A percentile compares a stretch with the other conserved stretches of the same genome.
Conservation (phyloP, 2,329 filamentous ascomycete species). For the Venturia carpophila region DNA sequence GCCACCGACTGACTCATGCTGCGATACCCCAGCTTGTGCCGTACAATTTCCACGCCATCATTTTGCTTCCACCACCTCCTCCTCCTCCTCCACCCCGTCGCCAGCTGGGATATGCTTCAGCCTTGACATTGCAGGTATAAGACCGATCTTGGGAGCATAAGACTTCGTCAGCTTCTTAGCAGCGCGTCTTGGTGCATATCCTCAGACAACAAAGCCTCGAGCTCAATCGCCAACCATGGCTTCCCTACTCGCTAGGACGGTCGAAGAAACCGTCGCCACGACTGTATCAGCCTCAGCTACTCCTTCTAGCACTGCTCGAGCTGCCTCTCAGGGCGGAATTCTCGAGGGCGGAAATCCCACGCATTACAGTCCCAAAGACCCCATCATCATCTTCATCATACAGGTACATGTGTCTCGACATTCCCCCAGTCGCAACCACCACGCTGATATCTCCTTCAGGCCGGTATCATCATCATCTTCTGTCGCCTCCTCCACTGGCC, state of each 20-base stretch:
- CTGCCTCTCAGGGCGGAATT: conserved; percentile 56
- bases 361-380: conserved; percentile 60
- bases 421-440: neutral
- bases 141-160: no score
- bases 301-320: conserved; percentile 24
- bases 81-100: neutral
- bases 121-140: no score
- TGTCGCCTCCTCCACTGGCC: conserved; percentile 69
- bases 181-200: neutral
- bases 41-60: no score
- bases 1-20: no score
- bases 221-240: conserved; percentile 12
- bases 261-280: neutral
- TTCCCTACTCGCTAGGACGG: conserved; percentile 12
- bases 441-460: conserved; percentile 36
- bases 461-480: conserved; percentile 65
- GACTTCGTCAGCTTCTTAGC: no score
- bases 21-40: no score
- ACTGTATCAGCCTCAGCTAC: conserved; percentile 5
- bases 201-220: neutral
- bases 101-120: no score
- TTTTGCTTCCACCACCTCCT: no score
- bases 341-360: conserved; percentile 64
- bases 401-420: conserved; percentile 42
- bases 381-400: conserved; percentile 69